These are phyloP conservation scores for Monosporascus sp. DNA, from an alignment of 2,329 filamentous ascomycete species.

Conservation along the genomic window DNA sequence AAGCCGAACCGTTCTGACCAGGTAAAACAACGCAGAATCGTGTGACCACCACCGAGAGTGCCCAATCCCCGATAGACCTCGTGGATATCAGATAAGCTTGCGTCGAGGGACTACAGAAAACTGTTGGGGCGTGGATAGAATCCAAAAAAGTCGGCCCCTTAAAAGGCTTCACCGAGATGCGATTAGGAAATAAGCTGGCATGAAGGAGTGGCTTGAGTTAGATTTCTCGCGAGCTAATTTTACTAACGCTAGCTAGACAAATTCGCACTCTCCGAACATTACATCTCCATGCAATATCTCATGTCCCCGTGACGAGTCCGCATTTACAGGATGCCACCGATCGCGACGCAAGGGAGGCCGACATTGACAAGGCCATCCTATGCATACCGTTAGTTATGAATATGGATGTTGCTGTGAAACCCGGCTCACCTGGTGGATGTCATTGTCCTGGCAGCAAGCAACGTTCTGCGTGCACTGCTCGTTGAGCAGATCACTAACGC, in stretches of 20 bases:
- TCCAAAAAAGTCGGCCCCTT: no score
- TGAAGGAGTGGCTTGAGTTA: constrained; percentile 28
- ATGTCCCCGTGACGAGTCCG: constrained; percentile 13
- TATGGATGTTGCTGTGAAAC: not conserved
- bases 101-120: no score
- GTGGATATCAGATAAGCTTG: no score
- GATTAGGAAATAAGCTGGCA: not conserved
- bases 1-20: no score
- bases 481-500: constrained; percentile 22
- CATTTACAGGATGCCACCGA: constrained; percentile 24
- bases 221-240: constrained; percentile 18
- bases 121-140: no score
- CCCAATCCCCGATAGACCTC: no score
- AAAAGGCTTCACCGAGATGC: no score
- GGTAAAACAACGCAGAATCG: no score
- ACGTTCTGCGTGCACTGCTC: constrained; percentile 26
- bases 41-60: no score
- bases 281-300: constrained; percentile 21
- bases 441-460: constrained; percentile 28
- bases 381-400: constrained; percentile 6
- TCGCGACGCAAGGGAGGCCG: constrained; percentile 25
- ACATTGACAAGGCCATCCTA: constrained; percentile 26
- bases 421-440: constrained; percentile 18
- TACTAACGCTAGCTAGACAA: constrained; percentile 14
- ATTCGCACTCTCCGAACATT: constrained; percentile 20